These are phyloP conservation scores for Gelatoporia subvermispora DNA, from an alignment of 768 basidiomycete species.

Conservation along the genomic window DNA sequence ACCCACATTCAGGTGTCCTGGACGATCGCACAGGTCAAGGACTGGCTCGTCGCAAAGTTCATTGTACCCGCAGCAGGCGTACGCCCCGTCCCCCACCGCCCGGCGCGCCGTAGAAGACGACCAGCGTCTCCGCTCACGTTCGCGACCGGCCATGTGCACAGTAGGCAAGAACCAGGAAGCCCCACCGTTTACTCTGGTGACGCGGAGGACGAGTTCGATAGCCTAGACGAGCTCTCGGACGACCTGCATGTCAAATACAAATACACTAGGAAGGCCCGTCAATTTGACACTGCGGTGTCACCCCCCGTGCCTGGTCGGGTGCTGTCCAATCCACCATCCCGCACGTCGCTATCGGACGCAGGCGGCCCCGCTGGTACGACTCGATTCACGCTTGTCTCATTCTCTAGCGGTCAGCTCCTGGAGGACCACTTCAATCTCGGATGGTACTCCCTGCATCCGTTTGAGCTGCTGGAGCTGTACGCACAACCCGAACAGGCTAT, in stretches of 20 bases:
- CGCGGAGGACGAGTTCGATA: conserved; percentile 17
- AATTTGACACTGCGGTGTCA: conserved; percentile 9
- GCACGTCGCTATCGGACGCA: conserved; percentile 2
- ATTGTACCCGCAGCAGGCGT: conserved; percentile 27
- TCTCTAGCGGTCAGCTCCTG: conserved; percentile 64
- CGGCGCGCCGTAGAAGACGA: conserved; percentile 19
- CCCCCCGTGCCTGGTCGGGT: conserved; percentile 7
- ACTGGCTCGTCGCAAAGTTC: conserved; percentile 56
- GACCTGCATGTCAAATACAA: conserved; percentile 21
- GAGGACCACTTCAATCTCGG: conserved; percentile 57
- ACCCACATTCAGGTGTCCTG: conserved; percentile 59
- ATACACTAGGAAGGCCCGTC: conserved; percentile 10
- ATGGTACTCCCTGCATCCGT: conserved; percentile 55
- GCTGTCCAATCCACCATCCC: conserved; percentile 1
- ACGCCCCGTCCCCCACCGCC: conserved; percentile 21
- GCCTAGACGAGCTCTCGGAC: conserved; percentile 29
- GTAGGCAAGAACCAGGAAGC: conserved; percentile 4
- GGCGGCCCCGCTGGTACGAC: neutral
- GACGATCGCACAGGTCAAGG: conserved; percentile 60
- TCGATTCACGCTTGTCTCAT: conserved; percentile 53
- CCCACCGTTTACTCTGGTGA: conserved; percentile 4
- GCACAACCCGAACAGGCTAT: conserved; percentile 25
- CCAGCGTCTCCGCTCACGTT: conserved; percentile 69
- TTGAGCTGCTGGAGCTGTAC: conserved; percentile 72
- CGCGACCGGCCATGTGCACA: conserved; percentile 18